Conservation (phyloP, 2,329 filamentous ascomycete species). For the Rhytidhysteron rufulum region DNA sequence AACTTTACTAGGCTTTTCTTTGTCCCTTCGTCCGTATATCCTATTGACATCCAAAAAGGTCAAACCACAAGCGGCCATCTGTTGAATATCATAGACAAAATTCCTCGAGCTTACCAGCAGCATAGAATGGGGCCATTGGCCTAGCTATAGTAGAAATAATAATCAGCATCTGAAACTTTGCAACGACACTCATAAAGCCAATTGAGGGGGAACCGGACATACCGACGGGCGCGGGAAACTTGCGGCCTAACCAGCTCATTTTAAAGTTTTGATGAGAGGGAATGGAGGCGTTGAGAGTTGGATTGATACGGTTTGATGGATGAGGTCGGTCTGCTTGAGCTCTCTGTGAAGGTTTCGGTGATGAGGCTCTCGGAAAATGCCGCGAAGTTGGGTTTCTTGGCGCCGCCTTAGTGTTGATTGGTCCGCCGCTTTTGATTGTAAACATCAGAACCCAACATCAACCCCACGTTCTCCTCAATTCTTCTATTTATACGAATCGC, state of each 20-base stretch:
- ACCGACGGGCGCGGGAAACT: slow-evolving; percentile 50
- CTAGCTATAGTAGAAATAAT: slow-evolving; percentile 57
- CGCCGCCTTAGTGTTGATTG: slow-evolving; percentile 1
- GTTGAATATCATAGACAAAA: too few relatives aligned
- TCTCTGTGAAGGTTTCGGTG: slow-evolving; percentile 10
- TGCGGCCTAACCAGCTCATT: slow-evolving; percentile 49
- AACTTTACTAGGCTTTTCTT: slow-evolving; percentile 9
- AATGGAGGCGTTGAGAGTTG: slow-evolving; percentile 26
- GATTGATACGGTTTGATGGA: slow-evolving; percentile 18
- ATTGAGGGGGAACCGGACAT: slow-evolving; percentile 21
- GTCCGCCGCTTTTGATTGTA: slow-evolving; percentile 4
- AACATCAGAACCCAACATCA: slow-evolving; percentile 1
- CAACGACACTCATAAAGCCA: slow-evolving; percentile 1
- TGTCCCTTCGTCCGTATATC: too few relatives aligned
- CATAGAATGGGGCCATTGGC: slow-evolving; percentile 91
- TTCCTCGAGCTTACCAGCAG: slow-evolving; percentile 88
- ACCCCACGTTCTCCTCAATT: too few relatives aligned
- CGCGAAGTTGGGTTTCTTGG: neutral
- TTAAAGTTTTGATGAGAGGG: slow-evolving; percentile 27
- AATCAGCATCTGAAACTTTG: slow-evolving; percentile 21
- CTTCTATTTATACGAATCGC: too few relatives aligned
- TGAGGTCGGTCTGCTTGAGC: slow-evolving; percentile 17
- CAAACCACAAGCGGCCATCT: too few relatives aligned
- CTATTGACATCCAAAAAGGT: neutral
- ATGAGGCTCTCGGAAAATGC: slow-evolving; percentile 6